phyloP scores from a whole-genome alignment of 768 basidiomycete species.

The Dictyophora rubrovolvata region DNA sequence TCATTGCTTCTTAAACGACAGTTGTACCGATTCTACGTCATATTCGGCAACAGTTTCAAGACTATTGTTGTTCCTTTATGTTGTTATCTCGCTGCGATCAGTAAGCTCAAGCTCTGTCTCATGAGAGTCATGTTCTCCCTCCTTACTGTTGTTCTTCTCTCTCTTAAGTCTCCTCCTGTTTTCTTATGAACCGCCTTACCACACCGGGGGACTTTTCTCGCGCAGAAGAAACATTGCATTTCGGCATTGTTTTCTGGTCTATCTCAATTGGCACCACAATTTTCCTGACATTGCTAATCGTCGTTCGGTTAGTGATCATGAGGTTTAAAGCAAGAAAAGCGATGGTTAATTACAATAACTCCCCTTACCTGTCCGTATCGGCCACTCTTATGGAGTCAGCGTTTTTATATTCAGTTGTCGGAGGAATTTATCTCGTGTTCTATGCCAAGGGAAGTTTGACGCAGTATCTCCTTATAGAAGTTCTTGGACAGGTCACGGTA shows the following conservation, averaged over 20 bases:
- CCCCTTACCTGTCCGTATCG: constrained; percentile 19
- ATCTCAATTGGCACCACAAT: constrained; percentile 16
- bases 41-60: not conserved
- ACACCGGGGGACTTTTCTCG: not conserved
- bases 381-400: constrained; percentile 30
- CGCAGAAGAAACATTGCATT: constrained; percentile 7
- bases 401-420: constrained; percentile 18
- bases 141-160: not conserved
- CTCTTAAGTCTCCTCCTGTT: not conserved
- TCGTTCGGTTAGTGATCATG: constrained; percentile 16
- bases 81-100: not conserved
- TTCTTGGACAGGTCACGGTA: constrained; percentile 21
- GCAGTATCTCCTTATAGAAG: constrained; percentile 23
- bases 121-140: not conserved
- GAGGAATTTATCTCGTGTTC: constrained; percentile 23
- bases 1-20: not conserved
- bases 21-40: not conserved
- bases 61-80: not conserved
- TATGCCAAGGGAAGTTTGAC: constrained; percentile 19
- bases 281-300: constrained; percentile 16
- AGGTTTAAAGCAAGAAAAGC: constrained; percentile 14
- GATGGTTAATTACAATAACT: constrained; percentile 17
- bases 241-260: constrained; percentile 17
- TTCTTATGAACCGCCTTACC: not conserved
- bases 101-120: not conserved